Base-by-base conservation (phyloP, 495 filamentous ascomycete genomes). In the Parathielavia hyrcaniae region DNA sequence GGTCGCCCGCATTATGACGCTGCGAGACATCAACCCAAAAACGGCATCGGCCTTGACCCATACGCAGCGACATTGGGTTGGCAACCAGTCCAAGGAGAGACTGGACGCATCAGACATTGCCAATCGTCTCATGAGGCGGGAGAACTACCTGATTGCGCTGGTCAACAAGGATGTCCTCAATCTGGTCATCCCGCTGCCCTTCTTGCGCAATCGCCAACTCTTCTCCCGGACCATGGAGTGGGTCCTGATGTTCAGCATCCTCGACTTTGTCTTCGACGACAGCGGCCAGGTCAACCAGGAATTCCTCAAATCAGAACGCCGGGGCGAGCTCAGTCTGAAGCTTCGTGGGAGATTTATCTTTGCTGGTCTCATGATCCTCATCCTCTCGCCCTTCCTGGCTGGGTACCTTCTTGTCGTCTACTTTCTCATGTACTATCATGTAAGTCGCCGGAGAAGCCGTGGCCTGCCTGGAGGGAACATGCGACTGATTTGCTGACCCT, bases 41-140 rank as follows among this genome's bases (percentile, higher is more conserved):
- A 96, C 91, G 16, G 88, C 90, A 3, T 82, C 82, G 14, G 80
- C 74, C 45, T 69, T 81, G 47, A 80, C 74, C 2, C 69, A 73
- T 8, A 62, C 67, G 7, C 79, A 78, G 41, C 82, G 87, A 46
- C 82, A 77, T 53, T 91, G 84, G 60, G 72, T 93, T 43, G 87
- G 87, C 38, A 88, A 80, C 61, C 89, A 92, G 63, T 95, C 93
- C 19, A 96, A 97, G 70, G 89, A 97, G 74, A 81, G 93, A 50
- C 86, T 97, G 71, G 93, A 97, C 74, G 93, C 93, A 5, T 89
- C 96, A 61, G 92, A 96, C 68, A 96, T 98, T 69, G 95, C 93
- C 9, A 98, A 97, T 67, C 85, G 93, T 47, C 71, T 98, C 49
- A 97, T 98, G 93, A 86, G 93, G 61, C 86, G 87, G 66, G 93